These are phyloP conservation scores for Miscanthus sacchariflorus DNA, from an alignment of 202 grass and related monocot species.

Conservation along the genomic window DNA sequence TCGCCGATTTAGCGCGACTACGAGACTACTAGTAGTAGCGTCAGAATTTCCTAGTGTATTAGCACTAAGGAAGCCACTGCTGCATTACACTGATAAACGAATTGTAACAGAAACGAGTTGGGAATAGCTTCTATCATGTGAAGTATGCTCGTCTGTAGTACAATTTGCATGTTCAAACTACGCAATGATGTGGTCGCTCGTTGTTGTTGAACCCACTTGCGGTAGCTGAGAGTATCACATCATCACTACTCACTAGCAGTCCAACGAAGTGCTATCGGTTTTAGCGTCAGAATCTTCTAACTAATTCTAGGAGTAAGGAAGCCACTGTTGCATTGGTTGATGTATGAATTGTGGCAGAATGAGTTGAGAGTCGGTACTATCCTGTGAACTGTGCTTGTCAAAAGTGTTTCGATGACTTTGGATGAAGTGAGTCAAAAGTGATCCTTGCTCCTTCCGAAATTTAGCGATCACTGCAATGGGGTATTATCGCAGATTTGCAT, in stretches of 20 bases:
- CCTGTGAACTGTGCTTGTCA: not conserved
- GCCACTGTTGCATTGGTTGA: not conserved
- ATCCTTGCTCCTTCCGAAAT: not conserved
- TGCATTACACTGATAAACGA: not conserved
- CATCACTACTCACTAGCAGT: not conserved
- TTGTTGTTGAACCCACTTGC: not conserved
- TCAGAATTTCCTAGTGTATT: not conserved
- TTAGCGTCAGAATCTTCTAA: not conserved
- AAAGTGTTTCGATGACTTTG: not conserved
- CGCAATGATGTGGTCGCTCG: not conserved
- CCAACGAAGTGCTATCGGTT: not conserved
- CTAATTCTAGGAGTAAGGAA: not conserved
- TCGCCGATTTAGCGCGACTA: not conserved
- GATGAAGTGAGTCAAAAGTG: not conserved
- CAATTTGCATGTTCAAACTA: constrained; percentile 16
- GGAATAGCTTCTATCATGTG: not conserved
- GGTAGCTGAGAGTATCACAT: not conserved
- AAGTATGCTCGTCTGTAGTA: not conserved
- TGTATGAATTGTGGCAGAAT: not conserved
- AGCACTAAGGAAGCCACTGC: not conserved
- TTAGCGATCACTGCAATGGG: not conserved
- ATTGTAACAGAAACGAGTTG: not conserved
- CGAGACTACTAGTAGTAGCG: not conserved
- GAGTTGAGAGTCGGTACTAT: not conserved
- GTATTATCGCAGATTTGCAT: not conserved